Percentiles rank a stretch among this genome's conserved stretches.
These are phyloP conservation scores for Ambrosia artemisiifolia DNA, from an alignment of 129 eudicot genomes.

Conservation along the genomic window DNA sequence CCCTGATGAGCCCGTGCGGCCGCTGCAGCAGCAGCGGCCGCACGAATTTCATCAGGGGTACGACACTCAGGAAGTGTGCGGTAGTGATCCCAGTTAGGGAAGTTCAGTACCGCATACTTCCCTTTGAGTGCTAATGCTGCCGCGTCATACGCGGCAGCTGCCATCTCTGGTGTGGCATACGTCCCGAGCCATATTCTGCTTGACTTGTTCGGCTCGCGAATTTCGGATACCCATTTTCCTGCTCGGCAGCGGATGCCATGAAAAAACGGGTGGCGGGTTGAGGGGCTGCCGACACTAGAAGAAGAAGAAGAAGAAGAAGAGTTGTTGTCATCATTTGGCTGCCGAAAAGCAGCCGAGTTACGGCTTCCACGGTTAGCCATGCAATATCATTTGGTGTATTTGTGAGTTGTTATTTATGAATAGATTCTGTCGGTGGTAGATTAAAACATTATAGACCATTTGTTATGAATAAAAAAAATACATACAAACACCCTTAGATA, in stretches of 20 bases:
- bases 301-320: background rate
- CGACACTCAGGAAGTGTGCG: conserved; percentile 38
- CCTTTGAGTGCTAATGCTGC: conserved; percentile 78
- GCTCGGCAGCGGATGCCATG: conserved; percentile 44
- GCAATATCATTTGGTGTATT: background rate
- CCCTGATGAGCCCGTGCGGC: conserved; percentile 22
- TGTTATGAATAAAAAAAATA: background rate
- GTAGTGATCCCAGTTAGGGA: conserved; percentile 35
- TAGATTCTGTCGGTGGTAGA: background rate
- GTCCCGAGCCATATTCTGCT: conserved; percentile 51
- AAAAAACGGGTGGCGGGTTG: conserved; percentile 40
- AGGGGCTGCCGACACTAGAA: conserved; percentile 31
- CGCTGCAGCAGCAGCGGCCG: conserved; percentile 41
- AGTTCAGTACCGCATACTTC: conserved; percentile 42
- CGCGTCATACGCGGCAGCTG: conserved; percentile 55
- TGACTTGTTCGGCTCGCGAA: conserved; percentile 43
- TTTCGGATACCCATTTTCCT: conserved; percentile 53
- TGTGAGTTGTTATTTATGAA: background rate
- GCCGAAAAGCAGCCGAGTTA: conserved; percentile 9
- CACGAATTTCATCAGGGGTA: conserved; percentile 54
- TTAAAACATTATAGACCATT: background rate
- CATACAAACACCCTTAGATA: background rate
- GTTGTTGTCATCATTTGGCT: conserved; percentile 20
- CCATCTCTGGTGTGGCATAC: conserved; percentile 50
- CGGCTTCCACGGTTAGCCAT: conserved; percentile 29